Base-by-base conservation (phyloP, 139 green algal genomes). In the Limnomonas spitsbergensis region DNA sequence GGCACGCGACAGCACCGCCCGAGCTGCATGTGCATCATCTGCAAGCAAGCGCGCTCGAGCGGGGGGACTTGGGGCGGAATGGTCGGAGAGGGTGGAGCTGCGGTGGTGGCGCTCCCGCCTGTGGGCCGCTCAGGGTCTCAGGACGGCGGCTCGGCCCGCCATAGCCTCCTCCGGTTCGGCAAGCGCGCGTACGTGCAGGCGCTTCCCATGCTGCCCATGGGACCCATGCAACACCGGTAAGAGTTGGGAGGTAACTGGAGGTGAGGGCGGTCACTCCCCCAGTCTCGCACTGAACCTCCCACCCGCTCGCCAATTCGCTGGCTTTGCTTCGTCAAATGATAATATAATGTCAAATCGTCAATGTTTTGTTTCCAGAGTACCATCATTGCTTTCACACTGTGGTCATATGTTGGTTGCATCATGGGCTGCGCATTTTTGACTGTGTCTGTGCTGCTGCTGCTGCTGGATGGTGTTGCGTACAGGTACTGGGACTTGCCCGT, bases 11-110 rank as follows among this genome's bases (percentile, higher is more conserved):
- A 38, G 1, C 92, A 97, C 82, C 82, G 87, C 1, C 61, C 84
- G 4, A 84, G 82, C 47, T 97, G 92, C 83, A 78, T 87, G 83
- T 96, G 93, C 83, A 78, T 94, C 40, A 90, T 96, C 31, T 97
- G 93, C 86, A 93, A 93, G 84, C 90, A 97, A 85, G 77, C 84
- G 4, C 79, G 89, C 6, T 87, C 77, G 67, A 37, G n/a, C 84
- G 76, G 71, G 29, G 75, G 70, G n/a, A 67, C 24, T 40, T 35
- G 38, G 73, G 69, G 40, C 80, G 78, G 81, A 73, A 26, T 6
- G 0, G 77, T 36, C 24, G 73, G 72, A 26, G 72, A 32, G 2
- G 81, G 37, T 6, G 73, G 26, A 53, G 77, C 26, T 20, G 36
- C 56, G 4, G 56, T 20, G 9, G 56, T 20, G 27, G 56, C 56